Evolutionary conservation across 2,329 filamentous ascomycete species (phyloP).

Genomic region (Trichoderma asperellum): DNA sequence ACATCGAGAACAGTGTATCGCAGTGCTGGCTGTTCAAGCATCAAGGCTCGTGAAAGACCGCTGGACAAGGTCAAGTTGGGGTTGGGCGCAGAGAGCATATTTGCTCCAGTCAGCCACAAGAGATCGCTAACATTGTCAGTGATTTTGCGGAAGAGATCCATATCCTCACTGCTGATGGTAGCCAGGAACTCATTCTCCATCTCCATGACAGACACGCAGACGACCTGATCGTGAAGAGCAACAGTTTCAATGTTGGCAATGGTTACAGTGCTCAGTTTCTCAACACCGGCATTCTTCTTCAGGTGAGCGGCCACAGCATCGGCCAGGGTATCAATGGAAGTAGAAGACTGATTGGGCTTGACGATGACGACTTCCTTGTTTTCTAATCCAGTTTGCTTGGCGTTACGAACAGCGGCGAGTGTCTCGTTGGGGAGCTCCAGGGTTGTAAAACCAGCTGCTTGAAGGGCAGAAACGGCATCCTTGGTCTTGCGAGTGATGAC

Average conservation of each 20-base stretch:
- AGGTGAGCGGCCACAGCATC: neutral
- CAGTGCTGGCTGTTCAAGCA: conserved; percentile 8
- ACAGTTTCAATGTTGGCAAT: neutral
- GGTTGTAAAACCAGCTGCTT: neutral
- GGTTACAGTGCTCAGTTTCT: neutral
- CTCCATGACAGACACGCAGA: conserved; percentile 9
- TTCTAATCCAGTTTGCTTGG: neutral
- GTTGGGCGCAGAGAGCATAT: conserved; percentile 18
- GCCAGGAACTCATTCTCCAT: conserved; percentile 17
- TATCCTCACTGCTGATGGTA: conserved; percentile 11
- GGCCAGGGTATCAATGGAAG: neutral
- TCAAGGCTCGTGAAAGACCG: conserved; percentile 3
- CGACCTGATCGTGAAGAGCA: neutral
- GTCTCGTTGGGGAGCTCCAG: neutral
- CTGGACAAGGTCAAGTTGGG: conserved; percentile 14
- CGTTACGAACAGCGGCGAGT: neutral
- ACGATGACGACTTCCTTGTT: conserved; percentile 4
- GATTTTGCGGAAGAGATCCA: conserved; percentile 17
- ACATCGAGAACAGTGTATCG: conserved; percentile 14
- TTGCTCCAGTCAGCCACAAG: conserved; percentile 10
- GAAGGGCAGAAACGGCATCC: neutral
- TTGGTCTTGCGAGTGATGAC: conserved; percentile 3
- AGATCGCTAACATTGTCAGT: conserved; percentile 2
- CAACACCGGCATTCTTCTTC: neutral
- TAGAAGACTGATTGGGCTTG: neutral